Percentiles rank a stretch among this genome's conserved stretches.
These are phyloP conservation scores for Chytriomyces confervae DNA, from an alignment of 192 early-diverging fungal genomes.

Conservation along the genomic window DNA sequence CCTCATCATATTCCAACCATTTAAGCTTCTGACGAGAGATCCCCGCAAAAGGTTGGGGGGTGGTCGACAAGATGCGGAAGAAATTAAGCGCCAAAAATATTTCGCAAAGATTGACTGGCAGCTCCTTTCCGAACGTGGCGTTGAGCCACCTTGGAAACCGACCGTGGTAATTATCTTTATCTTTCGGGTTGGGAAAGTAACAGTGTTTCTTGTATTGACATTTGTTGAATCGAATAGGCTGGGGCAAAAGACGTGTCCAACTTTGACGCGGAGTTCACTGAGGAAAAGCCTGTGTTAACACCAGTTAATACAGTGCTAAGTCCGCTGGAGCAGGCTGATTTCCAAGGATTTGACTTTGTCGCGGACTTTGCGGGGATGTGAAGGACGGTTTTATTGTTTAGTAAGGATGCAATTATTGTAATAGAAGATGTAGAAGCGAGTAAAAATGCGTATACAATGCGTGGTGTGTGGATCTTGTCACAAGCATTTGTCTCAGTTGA, in stretches of 20 bases:
- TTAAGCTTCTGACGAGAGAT: constrained; percentile 62
- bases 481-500: too few species aligned
- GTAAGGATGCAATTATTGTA: too few species aligned
- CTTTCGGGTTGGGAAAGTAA: neutral
- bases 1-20: neutral
- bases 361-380: neutral
- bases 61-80: constrained; percentile 61
- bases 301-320: neutral
- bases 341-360: neutral
- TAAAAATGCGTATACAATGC: too few species aligned
- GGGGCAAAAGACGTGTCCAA: constrained; percentile 55
- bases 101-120: constrained; percentile 70
- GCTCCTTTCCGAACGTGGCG: constrained; percentile 62
- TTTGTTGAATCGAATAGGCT: neutral
- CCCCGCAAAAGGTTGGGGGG: constrained; percentile 63
- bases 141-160: constrained; percentile 70
- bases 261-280: constrained; percentile 57
- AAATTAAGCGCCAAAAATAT: constrained; percentile 66
- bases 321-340: neutral
- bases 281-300: neutral
- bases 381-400: neutral
- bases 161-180: neutral
- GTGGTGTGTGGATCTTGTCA: too few species aligned
- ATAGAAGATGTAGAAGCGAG: too few species aligned
- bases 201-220: neutral